Percentiles rank a stretch among this genome's conserved stretches.
Evolutionary conservation across 164 flowering plant genomes (phyloP).

Genomic region (Magnolia officinalis): DNA sequence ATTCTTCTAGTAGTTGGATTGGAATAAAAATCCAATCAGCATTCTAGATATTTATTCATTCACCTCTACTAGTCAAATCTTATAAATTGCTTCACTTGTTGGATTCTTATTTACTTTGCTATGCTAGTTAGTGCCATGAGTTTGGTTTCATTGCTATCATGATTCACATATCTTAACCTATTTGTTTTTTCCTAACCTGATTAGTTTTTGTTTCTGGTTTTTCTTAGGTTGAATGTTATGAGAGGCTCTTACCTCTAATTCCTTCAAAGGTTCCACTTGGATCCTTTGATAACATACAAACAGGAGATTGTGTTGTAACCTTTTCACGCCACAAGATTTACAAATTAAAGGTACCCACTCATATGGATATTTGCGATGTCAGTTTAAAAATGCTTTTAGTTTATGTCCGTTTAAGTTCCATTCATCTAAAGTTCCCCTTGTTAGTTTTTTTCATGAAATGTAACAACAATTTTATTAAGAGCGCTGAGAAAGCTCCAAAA

Average conservation of each 20-base stretch:
- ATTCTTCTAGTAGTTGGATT: no score
- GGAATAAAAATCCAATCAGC: no score
- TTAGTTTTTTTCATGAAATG: not conserved
- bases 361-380: not conserved
- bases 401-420: not conserved
- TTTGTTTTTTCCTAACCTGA: no score
- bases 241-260: slow-evolving; percentile 81
- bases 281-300: slow-evolving; percentile 53
- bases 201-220: not conserved
- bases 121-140: no score
- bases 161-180: no score
- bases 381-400: not conserved
- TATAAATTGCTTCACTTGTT: no score
- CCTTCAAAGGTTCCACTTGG: slow-evolving; percentile 66
- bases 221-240: slow-evolving; percentile 66
- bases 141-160: no score
- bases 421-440: not conserved
- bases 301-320: slow-evolving; percentile 88
- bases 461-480: no score
- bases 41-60: no score
- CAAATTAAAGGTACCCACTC: slow-evolving; percentile 46
- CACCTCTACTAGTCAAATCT: no score
- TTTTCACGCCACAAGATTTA: slow-evolving; percentile 78
- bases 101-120: no score
- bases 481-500: no score